These are phyloP conservation scores for Jaminaea rosea DNA, from an alignment of 1,284 basidiomycete species.

Conservation along the genomic window DNA sequence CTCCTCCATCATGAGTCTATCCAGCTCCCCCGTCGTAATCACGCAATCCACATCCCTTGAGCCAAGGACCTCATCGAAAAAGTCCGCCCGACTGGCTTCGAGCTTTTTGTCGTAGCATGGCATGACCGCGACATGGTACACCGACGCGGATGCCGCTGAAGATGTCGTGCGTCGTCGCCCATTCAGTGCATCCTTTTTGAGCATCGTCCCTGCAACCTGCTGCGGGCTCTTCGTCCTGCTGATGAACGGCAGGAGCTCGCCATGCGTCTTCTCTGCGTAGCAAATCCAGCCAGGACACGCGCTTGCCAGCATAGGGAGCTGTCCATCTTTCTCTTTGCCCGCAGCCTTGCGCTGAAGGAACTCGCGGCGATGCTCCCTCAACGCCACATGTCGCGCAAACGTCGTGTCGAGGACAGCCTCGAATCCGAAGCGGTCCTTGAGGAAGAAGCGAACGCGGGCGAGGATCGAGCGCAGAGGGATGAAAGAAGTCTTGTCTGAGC, in stretches of 20 bases:
- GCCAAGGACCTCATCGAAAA: constrained; percentile 25
- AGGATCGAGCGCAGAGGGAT: constrained; percentile 47
- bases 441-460: constrained; percentile 51
- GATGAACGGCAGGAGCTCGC: constrained; percentile 82
- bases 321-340: constrained; percentile 17
- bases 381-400: constrained; percentile 77
- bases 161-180: too few species aligned
- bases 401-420: constrained; percentile 81
- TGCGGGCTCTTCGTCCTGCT: constrained; percentile 82
- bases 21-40: constrained; percentile 89
- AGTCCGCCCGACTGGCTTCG: constrained; percentile 68
- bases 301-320: constrained; percentile 81
- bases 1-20: constrained; percentile 72
- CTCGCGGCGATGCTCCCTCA: constrained; percentile 73
- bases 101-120: constrained; percentile 99
- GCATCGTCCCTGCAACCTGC: constrained; percentile 83
- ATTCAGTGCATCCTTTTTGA: not conserved
- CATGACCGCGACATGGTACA: constrained; percentile 93
- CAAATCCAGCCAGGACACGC: constrained; percentile 99
- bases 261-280: constrained; percentile 93
- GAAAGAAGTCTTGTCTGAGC: constrained; percentile 2
- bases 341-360: constrained; percentile 51
- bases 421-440: constrained; percentile 55
- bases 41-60: constrained; percentile 92
- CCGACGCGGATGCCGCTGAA: too few species aligned